phyloP scores from a whole-genome alignment of 2,329 filamentous ascomycete species.

The Claviceps purpurea region DNA sequence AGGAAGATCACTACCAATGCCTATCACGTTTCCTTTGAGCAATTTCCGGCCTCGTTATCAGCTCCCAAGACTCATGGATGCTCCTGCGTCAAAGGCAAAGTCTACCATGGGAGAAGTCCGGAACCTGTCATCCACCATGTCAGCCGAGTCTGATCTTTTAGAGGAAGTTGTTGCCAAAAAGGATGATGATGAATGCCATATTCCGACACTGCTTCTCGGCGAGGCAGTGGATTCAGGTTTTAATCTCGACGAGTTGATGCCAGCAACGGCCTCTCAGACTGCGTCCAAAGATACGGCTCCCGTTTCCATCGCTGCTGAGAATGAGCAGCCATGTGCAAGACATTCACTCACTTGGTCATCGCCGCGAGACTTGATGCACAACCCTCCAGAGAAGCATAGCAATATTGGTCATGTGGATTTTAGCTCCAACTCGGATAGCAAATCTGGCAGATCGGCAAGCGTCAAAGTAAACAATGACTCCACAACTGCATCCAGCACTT shows the following conservation, averaged over 20 bases:
- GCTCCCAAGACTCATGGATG: slow-evolving; percentile 7
- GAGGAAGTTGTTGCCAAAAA: neutral
- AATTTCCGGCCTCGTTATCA: slow-evolving; percentile 9
- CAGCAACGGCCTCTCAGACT: neutral
- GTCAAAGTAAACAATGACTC: neutral
- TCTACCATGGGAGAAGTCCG: slow-evolving; percentile 7
- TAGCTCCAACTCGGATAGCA: neutral
- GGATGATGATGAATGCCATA: neutral
- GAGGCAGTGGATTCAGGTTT: slow-evolving; percentile 5
- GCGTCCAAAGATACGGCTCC: neutral
- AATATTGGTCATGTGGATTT: neutral
- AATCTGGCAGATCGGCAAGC: neutral
- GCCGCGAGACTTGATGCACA: neutral
- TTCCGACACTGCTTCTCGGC: slow-evolving; percentile 7
- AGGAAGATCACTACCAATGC: neutral
- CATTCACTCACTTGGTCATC: neutral
- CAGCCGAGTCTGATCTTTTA: neutral
- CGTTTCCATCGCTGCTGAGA: neutral
- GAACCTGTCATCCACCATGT: slow-evolving; percentile 2
- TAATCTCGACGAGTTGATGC: slow-evolving; percentile 1
- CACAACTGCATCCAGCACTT: neutral
- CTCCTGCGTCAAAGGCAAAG: slow-evolving; percentile 3
- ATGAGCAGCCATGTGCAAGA: neutral
- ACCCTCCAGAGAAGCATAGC: neutral
- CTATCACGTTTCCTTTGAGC: slow-evolving; percentile 1